Evolutionary conservation across 768 basidiomycete species (phyloP), one percentile per base, ranked within the genome.

Genomic region (Lentinula raphanica): DNA sequence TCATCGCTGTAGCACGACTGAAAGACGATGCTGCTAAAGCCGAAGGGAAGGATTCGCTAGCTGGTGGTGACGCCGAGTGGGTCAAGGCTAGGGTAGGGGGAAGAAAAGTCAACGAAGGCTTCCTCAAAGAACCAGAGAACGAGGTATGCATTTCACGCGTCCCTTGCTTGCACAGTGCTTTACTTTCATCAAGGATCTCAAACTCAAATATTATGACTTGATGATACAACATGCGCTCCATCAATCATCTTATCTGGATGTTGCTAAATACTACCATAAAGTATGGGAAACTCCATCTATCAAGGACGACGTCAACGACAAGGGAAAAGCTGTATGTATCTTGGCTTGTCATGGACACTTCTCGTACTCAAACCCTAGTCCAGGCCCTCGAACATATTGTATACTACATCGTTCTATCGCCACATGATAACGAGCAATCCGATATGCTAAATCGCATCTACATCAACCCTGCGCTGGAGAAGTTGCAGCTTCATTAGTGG

Each of bases 281-380:
- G 89, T 99, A 39, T 98, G 94, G 92, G 94, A 97, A 68, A 98
- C 96, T 13, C 92, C 94, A 5, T 87, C 92, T 46, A 88, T 99
- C 73, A 93, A 94, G 72, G 85, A 86, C 42, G 94, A 97, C 62
- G 83, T 80, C 39, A 79, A 69, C 19, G 83, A 78, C 65, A 88
- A 91, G 62, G 87, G 85, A 39, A 82, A 81, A 64, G 76, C 82
- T 45, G 90, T 90, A 68, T 56, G 87, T 67, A 28, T 32, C 35
- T 45, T 46, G 32, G 58, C 36, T 62, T 39, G 60, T 39, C 44
- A 3, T 49, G 49, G 6, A 21, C 19, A 1, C 15, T 25, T 45
- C 48, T 42, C 58, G 25, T 58, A 59, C 19, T 28, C 19, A 17
- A 45, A 40, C 9, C 49, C 29, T 42, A 19, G 45, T 25, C 32